A percentile compares a stretch with the other conserved stretches of the same genome.
Conservation (phyloP, 257 asterid genomes). For the Lycium barbarum region DNA sequence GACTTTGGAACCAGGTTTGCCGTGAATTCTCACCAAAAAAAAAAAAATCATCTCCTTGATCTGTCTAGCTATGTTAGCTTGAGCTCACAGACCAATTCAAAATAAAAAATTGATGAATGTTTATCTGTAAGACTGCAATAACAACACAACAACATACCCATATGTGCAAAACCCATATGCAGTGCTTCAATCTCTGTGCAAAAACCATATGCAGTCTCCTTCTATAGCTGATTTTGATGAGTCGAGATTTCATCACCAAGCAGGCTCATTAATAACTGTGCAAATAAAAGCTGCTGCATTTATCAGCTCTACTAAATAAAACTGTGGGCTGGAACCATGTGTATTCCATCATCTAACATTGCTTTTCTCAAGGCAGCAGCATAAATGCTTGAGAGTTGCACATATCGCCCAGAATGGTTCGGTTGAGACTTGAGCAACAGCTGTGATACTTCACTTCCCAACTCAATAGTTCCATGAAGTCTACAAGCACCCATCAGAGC, state of each 20-base stretch:
- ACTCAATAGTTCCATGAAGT: slow-evolving; percentile 69
- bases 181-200: too few species aligned
- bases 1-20: background rate
- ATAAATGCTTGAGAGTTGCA: slow-evolving; percentile 60
- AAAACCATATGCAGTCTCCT: too few species aligned
- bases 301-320: slow-evolving; percentile 31
- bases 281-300: background rate
- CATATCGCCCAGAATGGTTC: too few species aligned
- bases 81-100: background rate
- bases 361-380: slow-evolving; percentile 78
- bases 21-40: background rate
- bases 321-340: slow-evolving; percentile 80
- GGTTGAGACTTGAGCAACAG: too few species aligned
- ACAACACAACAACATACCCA: too few species aligned
- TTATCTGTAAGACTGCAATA: too few species aligned
- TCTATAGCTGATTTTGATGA: background rate
- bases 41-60: background rate
- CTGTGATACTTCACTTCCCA: slow-evolving; percentile 71
- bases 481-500: slow-evolving; percentile 87
- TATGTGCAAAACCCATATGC: too few species aligned
- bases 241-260: too few species aligned
- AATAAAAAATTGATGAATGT: background rate
- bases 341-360: slow-evolving; percentile 71
- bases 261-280: too few species aligned
- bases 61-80: background rate